Percentiles rank a stretch among this genome's conserved stretches.
Evolutionary conservation across 495 filamentous ascomycete species (phyloP).

Genomic region (Daldinia concentrica): DNA sequence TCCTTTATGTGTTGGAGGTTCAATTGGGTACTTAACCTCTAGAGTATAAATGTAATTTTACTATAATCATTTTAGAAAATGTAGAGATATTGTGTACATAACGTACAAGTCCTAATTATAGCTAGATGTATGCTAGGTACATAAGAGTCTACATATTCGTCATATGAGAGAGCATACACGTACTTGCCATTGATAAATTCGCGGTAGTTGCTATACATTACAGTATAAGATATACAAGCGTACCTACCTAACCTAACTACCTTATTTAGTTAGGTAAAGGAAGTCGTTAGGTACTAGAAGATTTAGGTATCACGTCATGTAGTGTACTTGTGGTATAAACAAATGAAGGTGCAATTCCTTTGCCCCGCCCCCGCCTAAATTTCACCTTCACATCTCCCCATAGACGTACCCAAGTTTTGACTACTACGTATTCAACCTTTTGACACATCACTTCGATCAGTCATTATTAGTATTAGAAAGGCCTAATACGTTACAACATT

Average conservation of each 20-base stretch:
- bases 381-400: conserved; percentile 17
- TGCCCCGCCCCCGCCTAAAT: conserved; percentile 40
- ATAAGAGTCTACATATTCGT: no score
- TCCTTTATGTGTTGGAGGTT: no score
- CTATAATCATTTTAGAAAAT: not conserved
- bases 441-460: not conserved
- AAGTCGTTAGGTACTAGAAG: not conserved
- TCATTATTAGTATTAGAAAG: not conserved
- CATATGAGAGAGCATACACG: no score
- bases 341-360: conserved; percentile 16
- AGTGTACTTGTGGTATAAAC: conserved; percentile 5
- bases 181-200: no score
- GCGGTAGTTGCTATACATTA: not conserved
- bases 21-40: not conserved
- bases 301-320: conserved; percentile 36
- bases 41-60: not conserved
- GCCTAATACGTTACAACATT: not conserved
- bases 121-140: not conserved
- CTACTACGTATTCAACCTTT: not conserved
- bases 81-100: not conserved
- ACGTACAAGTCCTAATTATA: not conserved
- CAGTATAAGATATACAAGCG: not conserved
- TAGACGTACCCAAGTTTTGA: conserved; percentile 9
- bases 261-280: not conserved
- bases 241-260: not conserved